Evolutionary conservation across 805 yeast species (phyloP), one percentile per base, ranked within the genome.

Genomic region (Blastobotrys americana): DNA sequence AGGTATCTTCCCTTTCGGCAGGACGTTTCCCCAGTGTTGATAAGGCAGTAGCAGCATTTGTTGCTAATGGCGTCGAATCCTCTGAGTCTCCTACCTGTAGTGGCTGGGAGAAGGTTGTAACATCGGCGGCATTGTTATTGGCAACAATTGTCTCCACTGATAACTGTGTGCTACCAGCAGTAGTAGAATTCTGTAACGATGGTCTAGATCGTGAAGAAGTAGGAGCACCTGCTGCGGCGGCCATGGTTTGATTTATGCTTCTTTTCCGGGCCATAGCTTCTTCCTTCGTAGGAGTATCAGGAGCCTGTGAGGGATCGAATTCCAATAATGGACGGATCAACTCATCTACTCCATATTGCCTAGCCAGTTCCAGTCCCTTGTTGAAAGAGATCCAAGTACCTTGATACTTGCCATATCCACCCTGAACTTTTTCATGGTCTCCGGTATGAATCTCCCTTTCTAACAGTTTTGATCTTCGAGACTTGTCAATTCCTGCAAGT

Each of bases 361-460:
- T 74, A 44, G 83, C 79, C 63, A 82, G 69, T 33, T 74, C 71
- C 9, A 73, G 67, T 1, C 82, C 82, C 27, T 77, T 63, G 44
- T 73, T 79, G 52, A 72, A 73, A 3, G 88, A 84, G 35, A 80
- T 69, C 86, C 88, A 82, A 9, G 83, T 81, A 6, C 88, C 89
- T 58, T 80, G 85, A 60, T 77, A 78, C 54, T 78, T 77, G n/a
- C 84, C 85, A 50, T 79, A 76, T 0, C 85, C 86, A 28, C 85
- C 85, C 59, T 80, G 84, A 20, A 80, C 80, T 54, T 80, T 80
- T 54, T 82, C 88, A 56, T 78, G 82, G 28, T 65, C 67, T n/a
- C 83, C 81, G 4, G 77, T 72, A 46, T 71, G 76, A 35, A 79
- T 78, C 51, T 80, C 85, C 50, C 71, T 71, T 49, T 81, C 87